Conservation (phyloP, 306 rosid genomes). For the Quercus bicolor region DNA sequence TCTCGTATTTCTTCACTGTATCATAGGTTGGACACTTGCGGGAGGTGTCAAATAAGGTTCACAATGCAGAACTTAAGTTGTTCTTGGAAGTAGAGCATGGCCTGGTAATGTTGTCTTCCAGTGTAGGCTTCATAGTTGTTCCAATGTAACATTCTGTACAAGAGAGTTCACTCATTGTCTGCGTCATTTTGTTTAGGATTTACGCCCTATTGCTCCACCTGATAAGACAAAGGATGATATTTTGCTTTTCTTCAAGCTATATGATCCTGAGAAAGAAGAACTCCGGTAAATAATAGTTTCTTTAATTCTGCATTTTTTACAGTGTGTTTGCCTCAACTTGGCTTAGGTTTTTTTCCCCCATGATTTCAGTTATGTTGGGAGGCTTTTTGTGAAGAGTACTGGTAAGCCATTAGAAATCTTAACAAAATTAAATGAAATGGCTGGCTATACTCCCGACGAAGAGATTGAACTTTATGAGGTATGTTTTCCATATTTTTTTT, state of each 20-base stretch:
- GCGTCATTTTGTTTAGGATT: slow-evolving; percentile 43
- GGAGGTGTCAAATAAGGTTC: slow-evolving; percentile 62
- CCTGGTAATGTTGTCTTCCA: slow-evolving; percentile 44
- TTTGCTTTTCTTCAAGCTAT: slow-evolving; percentile 79
- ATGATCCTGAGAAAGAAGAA: slow-evolving; percentile 80
- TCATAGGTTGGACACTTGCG: slow-evolving; percentile 82
- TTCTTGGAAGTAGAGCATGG: slow-evolving; percentile 75
- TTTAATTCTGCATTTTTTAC: slow-evolving; percentile 7
- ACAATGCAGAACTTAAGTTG: slow-evolving; percentile 71
- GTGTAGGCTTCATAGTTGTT: slow-evolving; percentile 10
- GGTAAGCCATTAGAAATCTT: slow-evolving; percentile 78
- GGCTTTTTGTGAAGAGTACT: slow-evolving; percentile 74
- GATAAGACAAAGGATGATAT: slow-evolving; percentile 78
- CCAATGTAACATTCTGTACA: background rate
- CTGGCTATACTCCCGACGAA: slow-evolving; percentile 77
- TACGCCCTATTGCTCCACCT: slow-evolving; percentile 58
- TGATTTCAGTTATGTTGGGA: slow-evolving; percentile 65
- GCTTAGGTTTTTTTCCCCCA: slow-evolving; percentile 16
- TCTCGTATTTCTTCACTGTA: background rate
- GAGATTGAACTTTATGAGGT: slow-evolving; percentile 96
- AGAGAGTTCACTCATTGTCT: slow-evolving; percentile 20
- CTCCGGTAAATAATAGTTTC: slow-evolving; percentile 53
- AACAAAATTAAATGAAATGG: slow-evolving; percentile 75
- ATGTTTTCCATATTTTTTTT: background rate
- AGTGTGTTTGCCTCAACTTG: slow-evolving; percentile 15